A percentile compares a stretch with the other conserved stretches of the same genome.
Evolutionary conservation across 768 basidiomycete genomes (phyloP).

Genomic region (Kwoniella mangroviensis): DNA sequence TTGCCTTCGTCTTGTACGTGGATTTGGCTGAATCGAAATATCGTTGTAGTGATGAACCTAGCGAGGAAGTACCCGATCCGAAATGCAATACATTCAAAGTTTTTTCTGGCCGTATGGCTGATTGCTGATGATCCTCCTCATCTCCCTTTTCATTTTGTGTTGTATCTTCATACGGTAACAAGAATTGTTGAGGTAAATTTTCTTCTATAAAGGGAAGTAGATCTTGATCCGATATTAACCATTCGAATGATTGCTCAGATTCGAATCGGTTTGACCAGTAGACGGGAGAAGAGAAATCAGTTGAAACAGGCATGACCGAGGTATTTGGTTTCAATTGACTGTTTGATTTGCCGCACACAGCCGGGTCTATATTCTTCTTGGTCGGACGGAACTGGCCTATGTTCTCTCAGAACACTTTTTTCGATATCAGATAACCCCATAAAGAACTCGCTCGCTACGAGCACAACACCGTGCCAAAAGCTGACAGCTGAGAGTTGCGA

Average conservation of each 20-base stretch:
- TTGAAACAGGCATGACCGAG: neutral
- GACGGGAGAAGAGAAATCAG: slow-evolving; percentile 43
- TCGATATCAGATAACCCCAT: no score
- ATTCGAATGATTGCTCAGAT: slow-evolving; percentile 42
- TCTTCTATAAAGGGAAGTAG: slow-evolving; percentile 34
- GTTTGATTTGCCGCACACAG: no score
- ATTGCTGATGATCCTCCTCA: neutral
- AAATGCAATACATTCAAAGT: slow-evolving; percentile 41
- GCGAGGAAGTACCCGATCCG: slow-evolving; percentile 44
- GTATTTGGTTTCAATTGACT: no score
- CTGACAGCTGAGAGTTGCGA: no score
- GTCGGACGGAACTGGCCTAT: no score
- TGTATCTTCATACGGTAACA: no score
- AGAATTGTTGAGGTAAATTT: neutral
- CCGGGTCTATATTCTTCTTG: no score
- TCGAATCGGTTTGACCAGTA: slow-evolving; percentile 48
- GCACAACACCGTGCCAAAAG: no score
- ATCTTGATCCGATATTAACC: slow-evolving; percentile 26
- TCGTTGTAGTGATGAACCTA: slow-evolving; percentile 11
- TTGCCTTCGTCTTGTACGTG: neutral
- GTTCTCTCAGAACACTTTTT: no score
- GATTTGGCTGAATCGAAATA: no score
- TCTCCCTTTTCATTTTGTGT: no score
- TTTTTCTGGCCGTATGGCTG: neutral
- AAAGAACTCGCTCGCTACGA: no score